Evolutionary conservation across 2,329 filamentous ascomycete genomes (phyloP), one percentile per base, ranked within the genome.

Genomic region (Penicillium sp.): DNA sequence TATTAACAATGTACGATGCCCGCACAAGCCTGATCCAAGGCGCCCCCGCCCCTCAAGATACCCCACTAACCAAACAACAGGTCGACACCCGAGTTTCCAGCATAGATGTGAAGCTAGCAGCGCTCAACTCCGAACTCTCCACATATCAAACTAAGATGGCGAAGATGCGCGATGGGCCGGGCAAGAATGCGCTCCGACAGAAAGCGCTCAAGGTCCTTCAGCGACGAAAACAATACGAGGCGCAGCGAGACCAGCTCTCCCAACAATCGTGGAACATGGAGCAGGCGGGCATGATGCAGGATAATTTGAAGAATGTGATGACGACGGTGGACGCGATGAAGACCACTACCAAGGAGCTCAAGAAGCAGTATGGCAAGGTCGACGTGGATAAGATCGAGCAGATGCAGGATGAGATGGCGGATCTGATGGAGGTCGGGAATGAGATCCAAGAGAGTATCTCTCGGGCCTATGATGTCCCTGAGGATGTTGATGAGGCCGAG

Each of bases 191-290:
- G 28, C 82, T 98, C 62, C 94, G 93, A 68, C 84, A 94, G 64
- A 96, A 96, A 66, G 91, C 91, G 2, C 84, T 95, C 62, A 95
- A 95, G 64, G 83, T 97, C 10, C 83, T 97, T 2, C 88, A 95
- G 73, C 86, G 89, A 52, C 85, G 91, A 60, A 95, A 95, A 68
- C 85, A 90, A 71, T 95, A 95, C 81, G 93, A 98, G 72, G 78
- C 81, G 3, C 89, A 96, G 72, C 88, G 91, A 57, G 89, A 96
- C 64, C 90, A 97, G 72, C 82, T 97, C 47, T 87, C 95, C 72
- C 80, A 85, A 57, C 93, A 98, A 73, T 88, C 88, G 21, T 97
- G 90, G 90, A 97, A 97, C 74, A 96, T 98, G 90, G 90, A 97
- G 74, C 90, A 96, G 72, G 90, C 91, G 3, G 86, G 87, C 67